phyloP scores from a whole-genome alignment of 805 yeast genomes.

The Pichia deserticola region DNA sequence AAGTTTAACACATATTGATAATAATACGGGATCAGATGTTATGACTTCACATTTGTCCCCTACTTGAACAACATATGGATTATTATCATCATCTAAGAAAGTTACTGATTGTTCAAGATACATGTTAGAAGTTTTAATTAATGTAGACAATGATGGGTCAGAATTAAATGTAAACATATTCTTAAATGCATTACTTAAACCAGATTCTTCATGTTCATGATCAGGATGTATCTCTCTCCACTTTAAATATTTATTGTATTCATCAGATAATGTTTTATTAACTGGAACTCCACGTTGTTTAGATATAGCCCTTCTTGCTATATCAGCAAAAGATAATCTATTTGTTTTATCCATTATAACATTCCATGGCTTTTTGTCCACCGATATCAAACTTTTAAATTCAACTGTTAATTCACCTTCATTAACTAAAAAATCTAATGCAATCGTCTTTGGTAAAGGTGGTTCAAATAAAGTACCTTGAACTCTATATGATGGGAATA shows the following conservation, averaged over 20 bases:
- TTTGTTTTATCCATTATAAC: constrained; percentile 39
- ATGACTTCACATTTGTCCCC: constrained; percentile 51
- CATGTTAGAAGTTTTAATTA: constrained; percentile 36
- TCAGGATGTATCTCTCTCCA: constrained; percentile 21
- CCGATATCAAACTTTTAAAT: constrained; percentile 40
- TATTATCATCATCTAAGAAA: constrained; percentile 34
- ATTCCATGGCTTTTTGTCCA: constrained; percentile 59
- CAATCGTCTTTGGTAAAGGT: constrained; percentile 36
- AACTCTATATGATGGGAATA: constrained; percentile 51
- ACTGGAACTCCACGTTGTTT: constrained; percentile 33
- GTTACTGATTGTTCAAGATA: constrained; percentile 59
- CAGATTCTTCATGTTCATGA: constrained; percentile 7
- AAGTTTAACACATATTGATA: constrained; percentile 56
- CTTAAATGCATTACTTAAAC: constrained; percentile 17
- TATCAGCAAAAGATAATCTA: constrained; percentile 47
- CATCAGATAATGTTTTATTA: constrained; percentile 32
- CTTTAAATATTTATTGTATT: constrained; percentile 29
- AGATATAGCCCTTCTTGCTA: constrained; percentile 47
- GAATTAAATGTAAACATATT: constrained; percentile 18
- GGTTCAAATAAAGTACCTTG: constrained; percentile 36
- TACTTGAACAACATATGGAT: constrained; percentile 49
- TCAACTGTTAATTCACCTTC: constrained; percentile 61
- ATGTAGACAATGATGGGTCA: constrained; percentile 28
- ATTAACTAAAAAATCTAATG: constrained; percentile 51
- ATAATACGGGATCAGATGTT: constrained; percentile 60